Conservation (phyloP, 1,139 yeast species). For the Blastobotrys aristatus region DNA sequence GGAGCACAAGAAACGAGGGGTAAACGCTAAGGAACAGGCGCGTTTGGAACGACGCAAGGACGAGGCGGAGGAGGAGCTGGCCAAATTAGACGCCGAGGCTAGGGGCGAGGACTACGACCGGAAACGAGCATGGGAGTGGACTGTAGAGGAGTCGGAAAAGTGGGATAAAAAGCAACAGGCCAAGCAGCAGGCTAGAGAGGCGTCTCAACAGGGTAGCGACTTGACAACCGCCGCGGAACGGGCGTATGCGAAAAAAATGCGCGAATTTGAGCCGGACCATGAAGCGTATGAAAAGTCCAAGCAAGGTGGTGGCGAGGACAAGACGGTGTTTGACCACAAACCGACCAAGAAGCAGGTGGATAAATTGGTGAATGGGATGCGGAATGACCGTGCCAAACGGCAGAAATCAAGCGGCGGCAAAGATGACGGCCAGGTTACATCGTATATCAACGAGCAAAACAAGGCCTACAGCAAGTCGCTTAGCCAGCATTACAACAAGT, state of each 20-base stretch:
- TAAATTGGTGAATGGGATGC: constrained; percentile 39
- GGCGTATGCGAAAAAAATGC: constrained; percentile 48
- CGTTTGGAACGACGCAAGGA: constrained; percentile 35
- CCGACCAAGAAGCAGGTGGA: constrained; percentile 41
- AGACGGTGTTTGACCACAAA: constrained; percentile 27
- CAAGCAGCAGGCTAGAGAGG: constrained; percentile 23
- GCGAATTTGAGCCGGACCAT: constrained; percentile 39
- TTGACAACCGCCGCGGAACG: constrained; percentile 50
- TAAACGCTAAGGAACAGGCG: constrained; percentile 32
- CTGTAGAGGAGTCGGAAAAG: constrained; percentile 61
- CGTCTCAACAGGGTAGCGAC: constrained; percentile 29
- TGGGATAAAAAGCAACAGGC: constrained; percentile 50
- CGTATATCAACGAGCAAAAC: constrained; percentile 65
- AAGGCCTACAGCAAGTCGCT: constrained; percentile 72
- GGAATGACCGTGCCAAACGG: constrained; percentile 33
- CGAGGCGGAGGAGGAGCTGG: constrained; percentile 40
- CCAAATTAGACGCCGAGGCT: constrained; percentile 37
- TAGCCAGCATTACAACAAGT: constrained; percentile 51
- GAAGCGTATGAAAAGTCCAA: constrained; percentile 40
- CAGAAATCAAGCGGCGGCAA: constrained; percentile 37
- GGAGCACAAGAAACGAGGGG: constrained; percentile 38
- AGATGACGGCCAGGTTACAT: constrained; percentile 38
- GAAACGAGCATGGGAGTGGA: constrained; percentile 52
- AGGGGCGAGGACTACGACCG: constrained; percentile 42
- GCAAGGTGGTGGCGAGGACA: constrained; percentile 11